Conservation (phyloP, 2,329 filamentous ascomycete genomes). For the Aspergillus carbonarius region DNA sequence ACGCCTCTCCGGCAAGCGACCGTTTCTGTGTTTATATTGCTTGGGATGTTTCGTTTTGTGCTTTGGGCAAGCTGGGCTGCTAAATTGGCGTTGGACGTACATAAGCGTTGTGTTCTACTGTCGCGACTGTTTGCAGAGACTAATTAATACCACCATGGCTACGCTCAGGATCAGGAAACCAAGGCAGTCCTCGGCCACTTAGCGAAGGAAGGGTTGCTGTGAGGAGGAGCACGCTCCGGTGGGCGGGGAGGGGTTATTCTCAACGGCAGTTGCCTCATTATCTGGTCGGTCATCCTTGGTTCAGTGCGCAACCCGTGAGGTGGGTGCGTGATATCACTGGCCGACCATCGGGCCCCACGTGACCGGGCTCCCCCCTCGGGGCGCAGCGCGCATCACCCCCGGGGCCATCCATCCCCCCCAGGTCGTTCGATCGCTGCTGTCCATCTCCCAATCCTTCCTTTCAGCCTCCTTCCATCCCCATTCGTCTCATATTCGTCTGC, state of each 20-base stretch:
- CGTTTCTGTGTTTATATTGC: conserved; percentile 24
- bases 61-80: conserved; percentile 16
- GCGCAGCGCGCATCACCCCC: conserved; percentile 28
- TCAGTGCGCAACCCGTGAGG: conserved; percentile 35
- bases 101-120: conserved; percentile 30
- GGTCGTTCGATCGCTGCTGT: conserved; percentile 14
- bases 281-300: conserved; percentile 13
- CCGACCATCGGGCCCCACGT: conserved; percentile 35
- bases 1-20: conserved; percentile 20
- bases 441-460: conserved; percentile 14
- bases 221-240: not conserved
- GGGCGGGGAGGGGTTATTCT: not conserved
- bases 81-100: conserved; percentile 28
- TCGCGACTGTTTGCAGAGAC: conserved; percentile 21
- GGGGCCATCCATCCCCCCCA: conserved; percentile 7
- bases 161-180: conserved; percentile 26
- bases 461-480: conserved; percentile 15
- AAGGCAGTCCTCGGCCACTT: conserved; percentile 30
- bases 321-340: conserved; percentile 43
- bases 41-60: conserved; percentile 13
- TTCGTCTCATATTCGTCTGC: conserved; percentile 10
- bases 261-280: not conserved
- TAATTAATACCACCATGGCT: conserved; percentile 34
- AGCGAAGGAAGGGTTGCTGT: conserved; percentile 28
- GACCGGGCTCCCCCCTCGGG: conserved; percentile 26